phyloP scores from a whole-genome alignment of 768 basidiomycete species.

The Candolleomyces efflorescens region DNA sequence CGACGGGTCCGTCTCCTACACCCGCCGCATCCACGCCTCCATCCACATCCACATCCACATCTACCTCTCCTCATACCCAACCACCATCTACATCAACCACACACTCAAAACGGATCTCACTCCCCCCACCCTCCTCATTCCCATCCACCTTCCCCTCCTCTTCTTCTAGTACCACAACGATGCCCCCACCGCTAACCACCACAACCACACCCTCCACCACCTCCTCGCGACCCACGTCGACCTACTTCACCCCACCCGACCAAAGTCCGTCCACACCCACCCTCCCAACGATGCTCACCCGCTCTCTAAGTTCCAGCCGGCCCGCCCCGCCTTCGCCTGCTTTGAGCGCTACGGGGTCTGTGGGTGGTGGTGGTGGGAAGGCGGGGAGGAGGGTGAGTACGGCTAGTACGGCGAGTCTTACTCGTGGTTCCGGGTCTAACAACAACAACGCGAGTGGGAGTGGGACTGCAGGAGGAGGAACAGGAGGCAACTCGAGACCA shows the following conservation, averaged over 20 bases:
- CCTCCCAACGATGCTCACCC: background rate
- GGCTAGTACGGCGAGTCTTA: no score
- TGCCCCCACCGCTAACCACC: slow-evolving; percentile 4
- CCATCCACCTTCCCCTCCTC: slow-evolving; percentile 5
- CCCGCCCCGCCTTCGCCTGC: slow-evolving; percentile 5
- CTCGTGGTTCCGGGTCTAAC: no score
- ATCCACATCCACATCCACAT: background rate
- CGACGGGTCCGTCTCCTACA: background rate
- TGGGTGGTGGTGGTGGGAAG: background rate
- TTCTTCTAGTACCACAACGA: background rate
- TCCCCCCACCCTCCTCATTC: slow-evolving; percentile 4
- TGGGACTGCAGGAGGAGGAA: no score
- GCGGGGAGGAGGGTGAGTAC: background rate
- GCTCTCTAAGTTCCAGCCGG: background rate
- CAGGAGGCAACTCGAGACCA: background rate
- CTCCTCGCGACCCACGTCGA: slow-evolving; percentile 9
- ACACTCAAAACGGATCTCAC: background rate
- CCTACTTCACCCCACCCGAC: slow-evolving; percentile 2
- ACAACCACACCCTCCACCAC: background rate
- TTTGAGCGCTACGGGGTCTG: background rate
- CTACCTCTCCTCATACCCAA: no score
- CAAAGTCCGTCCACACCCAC: background rate
- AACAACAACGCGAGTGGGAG: no score
- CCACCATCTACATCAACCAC: no score
- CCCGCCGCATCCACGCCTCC: background rate